Base-by-base conservation (phyloP, 306 rosid genomes). In the Begonia fuchsioides region DNA sequence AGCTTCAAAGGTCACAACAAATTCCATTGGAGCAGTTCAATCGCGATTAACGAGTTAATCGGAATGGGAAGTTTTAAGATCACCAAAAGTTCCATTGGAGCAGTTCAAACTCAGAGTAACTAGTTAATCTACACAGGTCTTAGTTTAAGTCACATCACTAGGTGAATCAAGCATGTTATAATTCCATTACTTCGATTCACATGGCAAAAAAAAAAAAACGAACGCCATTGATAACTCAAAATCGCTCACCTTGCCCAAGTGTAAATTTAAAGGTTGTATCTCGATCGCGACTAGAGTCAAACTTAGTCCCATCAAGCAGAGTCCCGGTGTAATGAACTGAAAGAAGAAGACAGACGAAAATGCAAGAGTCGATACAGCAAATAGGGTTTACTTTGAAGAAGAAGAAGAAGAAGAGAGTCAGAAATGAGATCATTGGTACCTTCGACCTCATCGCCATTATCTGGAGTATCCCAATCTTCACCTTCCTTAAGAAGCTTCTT, bases 241-340 rank as follows among this genome's bases (percentile, higher is more conserved):
- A 26, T 26, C 8, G 8, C 35, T 26, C 35, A 81, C 93, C 93
- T 69, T 74, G 81, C 13, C 93, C 93, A 43, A 82, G 93, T 57
- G 72, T 79, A 64, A 86, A 79, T 69, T 70, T 76, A 64, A 79
- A 82, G n/a, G 93, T 68, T 1, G 81, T 78, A 8, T 77, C 83
- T 49, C 83, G 75, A 17, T 76, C 93, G 38, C 83, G 93, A 68
- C 93, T 86, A 0, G 90, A 82, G 64, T 86, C 93, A 43, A 86
- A 86, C 56, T 74, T 51, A 15, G 96, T 76, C 14, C 96, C 93
- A 50, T 86, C 96, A 38, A 76, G 69, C 64, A 86, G 63, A 39
- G 83, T 79, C 50, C 93, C 90, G 1, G 83, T 82, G 44, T 86
- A 86, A 68, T 86, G 96, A 60, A 86, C 96, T 79, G 60, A 50